Evolutionary conservation across 2,329 filamentous ascomycete species (phyloP).

Genomic region (Fusarium keratoplasticum): DNA sequence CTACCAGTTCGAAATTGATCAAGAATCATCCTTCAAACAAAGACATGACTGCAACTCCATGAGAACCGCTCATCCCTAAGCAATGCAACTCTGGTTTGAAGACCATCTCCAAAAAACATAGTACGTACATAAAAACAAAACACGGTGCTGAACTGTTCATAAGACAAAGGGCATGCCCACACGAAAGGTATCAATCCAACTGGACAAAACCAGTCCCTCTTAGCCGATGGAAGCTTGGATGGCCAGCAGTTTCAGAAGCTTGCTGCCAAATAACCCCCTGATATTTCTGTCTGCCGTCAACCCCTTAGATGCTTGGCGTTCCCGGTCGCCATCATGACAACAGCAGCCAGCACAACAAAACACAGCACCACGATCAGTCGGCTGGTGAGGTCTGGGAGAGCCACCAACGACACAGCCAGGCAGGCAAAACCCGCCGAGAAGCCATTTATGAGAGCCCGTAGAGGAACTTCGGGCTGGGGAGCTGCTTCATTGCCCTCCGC

Average conservation of each 20-base stretch:
- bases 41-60: neutral
- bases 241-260: neutral
- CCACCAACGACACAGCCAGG: slow-evolving; percentile 22
- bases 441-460: slow-evolving; percentile 20
- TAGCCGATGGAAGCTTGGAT: neutral
- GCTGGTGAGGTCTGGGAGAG: slow-evolving; percentile 27
- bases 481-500: too few relatives aligned
- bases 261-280: neutral
- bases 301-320: slow-evolving; percentile 24
- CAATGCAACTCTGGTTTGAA: neutral
- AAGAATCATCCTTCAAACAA: neutral
- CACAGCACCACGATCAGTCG: slow-evolving; percentile 27
- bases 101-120: neutral
- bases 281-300: neutral
- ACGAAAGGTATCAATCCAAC: neutral
- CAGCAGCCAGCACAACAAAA: slow-evolving; percentile 24
- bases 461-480: slow-evolving; percentile 7
- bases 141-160: neutral
- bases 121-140: neutral
- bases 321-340: slow-evolving; percentile 25
- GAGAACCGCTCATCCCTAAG: neutral
- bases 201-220: neutral
- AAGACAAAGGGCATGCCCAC: neutral
- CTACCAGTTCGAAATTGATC: neutral
- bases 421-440: slow-evolving; percentile 32